Percentiles rank a stretch among this genome's conserved stretches.
Conservation (phyloP, 768 basidiomycete species). For the Rhodosporidiobolus sp. region DNA sequence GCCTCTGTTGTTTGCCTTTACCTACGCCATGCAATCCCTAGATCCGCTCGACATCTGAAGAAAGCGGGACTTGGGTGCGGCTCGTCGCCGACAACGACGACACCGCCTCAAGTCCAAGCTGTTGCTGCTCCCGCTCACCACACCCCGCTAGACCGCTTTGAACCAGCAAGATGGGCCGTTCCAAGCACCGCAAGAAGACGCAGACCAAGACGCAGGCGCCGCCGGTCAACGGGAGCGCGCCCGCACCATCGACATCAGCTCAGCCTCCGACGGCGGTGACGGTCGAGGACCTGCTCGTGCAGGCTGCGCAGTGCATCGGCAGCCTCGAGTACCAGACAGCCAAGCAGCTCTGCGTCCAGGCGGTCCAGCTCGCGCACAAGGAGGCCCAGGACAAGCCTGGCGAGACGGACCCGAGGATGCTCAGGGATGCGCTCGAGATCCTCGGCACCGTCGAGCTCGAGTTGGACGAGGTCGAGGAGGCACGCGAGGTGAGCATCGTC, state of each 20-base stretch:
- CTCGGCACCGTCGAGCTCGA: constrained; percentile 43
- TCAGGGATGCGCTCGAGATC: constrained; percentile 38
- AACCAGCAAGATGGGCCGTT: not conserved
- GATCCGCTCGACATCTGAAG: not conserved
- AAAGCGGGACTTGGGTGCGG: too few species aligned
- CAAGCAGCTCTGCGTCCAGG: constrained; percentile 25
- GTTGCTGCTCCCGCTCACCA: too few species aligned
- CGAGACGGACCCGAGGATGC: constrained; percentile 16
- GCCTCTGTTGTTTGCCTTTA: not conserved
- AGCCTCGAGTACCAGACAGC: constrained; percentile 37
- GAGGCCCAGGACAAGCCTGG: constrained; percentile 18
- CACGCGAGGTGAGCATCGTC: constrained; percentile 38
- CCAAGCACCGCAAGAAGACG: not conserved
- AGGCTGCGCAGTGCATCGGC: constrained; percentile 35
- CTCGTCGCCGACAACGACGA: too few species aligned
- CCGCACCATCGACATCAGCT: constrained; percentile 2
- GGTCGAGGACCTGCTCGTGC: constrained; percentile 37
- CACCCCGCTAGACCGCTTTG: too few species aligned
- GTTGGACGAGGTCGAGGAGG: constrained; percentile 36
- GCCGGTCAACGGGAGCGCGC: not conserved
- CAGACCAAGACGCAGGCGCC: not conserved
- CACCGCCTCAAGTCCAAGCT: too few species aligned
- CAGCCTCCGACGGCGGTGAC: constrained; percentile 10
- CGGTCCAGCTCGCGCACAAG: constrained; percentile 30
- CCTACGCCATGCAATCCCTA: not conserved